Percentiles rank a stretch among this genome's conserved stretches.
Conservation (phyloP, 1,284 basidiomycete genomes). For the Leccinum fallax region DNA sequence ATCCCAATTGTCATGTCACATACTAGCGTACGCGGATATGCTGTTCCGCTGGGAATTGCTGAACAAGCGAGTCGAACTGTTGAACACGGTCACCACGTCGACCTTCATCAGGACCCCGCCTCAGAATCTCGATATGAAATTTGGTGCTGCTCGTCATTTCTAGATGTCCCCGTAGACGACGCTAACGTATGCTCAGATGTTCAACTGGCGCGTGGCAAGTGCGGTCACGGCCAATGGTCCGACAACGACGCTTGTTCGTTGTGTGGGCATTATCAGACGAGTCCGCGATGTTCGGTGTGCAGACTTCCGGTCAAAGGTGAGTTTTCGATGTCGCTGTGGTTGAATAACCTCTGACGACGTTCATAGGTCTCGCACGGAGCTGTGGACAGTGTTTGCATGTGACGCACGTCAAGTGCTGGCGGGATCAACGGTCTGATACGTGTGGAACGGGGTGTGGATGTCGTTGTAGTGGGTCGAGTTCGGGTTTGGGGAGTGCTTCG, state of each 20-base stretch:
- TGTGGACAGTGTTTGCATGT: conserved; percentile 70
- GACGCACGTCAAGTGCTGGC: conserved; percentile 69
- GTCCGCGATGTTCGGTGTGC: conserved; percentile 70
- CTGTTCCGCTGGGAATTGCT: conserved; percentile 71
- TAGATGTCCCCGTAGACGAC: neutral
- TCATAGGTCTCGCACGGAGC: conserved; percentile 65
- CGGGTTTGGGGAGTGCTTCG: neutral
- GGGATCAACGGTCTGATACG: conserved; percentile 45
- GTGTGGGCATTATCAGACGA: conserved; percentile 48
- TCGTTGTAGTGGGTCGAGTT: conserved; percentile 41
- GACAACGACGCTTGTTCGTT: conserved; percentile 47
- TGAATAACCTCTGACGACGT: neutral
- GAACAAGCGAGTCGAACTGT: conserved; percentile 67
- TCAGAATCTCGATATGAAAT: conserved; percentile 32
- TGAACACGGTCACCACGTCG: conserved; percentile 57
- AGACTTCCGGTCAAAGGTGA: conserved; percentile 77
- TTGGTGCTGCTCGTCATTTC: conserved; percentile 39
- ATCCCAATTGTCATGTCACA: conserved; percentile 56
- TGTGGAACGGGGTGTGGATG: conserved; percentile 71
- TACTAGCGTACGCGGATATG: conserved; percentile 75
- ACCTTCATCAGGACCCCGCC: conserved; percentile 28
- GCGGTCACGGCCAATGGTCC: conserved; percentile 35
- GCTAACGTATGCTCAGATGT: conserved; percentile 35
- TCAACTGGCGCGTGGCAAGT: conserved; percentile 42
- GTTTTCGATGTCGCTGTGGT: conserved; percentile 14